Base-by-base conservation (phyloP, 2,329 filamentous ascomycete species). In the Aureobasidium zeae region DNA sequence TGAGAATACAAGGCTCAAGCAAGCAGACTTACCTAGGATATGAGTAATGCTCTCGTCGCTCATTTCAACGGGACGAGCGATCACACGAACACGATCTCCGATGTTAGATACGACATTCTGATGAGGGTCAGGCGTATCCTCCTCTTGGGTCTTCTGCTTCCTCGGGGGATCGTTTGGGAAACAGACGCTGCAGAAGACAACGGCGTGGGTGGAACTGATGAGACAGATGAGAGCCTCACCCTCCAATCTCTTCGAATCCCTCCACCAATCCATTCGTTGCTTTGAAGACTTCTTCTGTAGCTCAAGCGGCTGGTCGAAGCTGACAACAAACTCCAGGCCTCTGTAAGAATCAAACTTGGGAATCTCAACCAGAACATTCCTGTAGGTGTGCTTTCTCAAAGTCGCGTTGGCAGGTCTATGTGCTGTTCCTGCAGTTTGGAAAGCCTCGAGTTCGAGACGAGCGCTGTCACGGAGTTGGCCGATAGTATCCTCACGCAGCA, bases 401-500 rank as follows among this genome's bases (percentile, higher is more conserved):
- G 24, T 16, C 11, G 29, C 19, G 36, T 17, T 28, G n/a, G 7
- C 8, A 13, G 7, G 17, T 15, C n/a, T 8, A 15, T 44, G 44
- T 31, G n/a, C 6, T 31, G n/a, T 7, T 11, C 13, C 19, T 11
- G 17, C 12, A 32, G 48, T 47, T 15, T 54, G 57, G 13, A 67
- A 55, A 2, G 49, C 48, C 3, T 67, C 55, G 8, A 70, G 55
- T 36, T 69, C 60, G 17, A 62, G 49, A 28, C 62, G 61, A 2
- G 73, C 65, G 1, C 65, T 65, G 50, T 76, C 69, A 26, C 71
- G 63, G 4, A 78, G 58, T 46, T 74, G 68, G 0, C 71, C 71
- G 2, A 77, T 60, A 0, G 68, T 73, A 49, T 78, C 73, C 54
- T 77, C 71, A 2, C 74, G 64, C 1, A 77, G 54, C 1, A 77